These are phyloP conservation scores for Hysterium pulicare DNA, from an alignment of 2,329 filamentous ascomycete genomes.

Conservation along the genomic window DNA sequence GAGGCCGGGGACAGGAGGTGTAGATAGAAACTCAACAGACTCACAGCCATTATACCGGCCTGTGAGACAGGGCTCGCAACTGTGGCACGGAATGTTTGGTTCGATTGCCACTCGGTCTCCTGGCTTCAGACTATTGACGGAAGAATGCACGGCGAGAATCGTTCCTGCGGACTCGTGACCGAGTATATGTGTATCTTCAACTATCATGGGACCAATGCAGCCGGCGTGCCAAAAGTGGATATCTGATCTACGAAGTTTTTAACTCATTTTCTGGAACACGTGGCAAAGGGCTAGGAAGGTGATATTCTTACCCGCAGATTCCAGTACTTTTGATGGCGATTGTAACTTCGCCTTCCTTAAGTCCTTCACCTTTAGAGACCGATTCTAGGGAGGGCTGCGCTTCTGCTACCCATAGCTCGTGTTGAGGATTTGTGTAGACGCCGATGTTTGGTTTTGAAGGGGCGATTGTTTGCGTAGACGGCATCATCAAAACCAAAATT, in stretches of 20 bases:
- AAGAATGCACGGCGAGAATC: conserved; percentile 72
- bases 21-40: conserved; percentile 79
- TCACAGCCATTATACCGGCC: conserved; percentile 93
- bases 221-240: conserved; percentile 96
- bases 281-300: no score
- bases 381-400: conserved; percentile 73
- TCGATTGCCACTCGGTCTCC: conserved; percentile 91
- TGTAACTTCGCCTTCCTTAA: conserved; percentile 81
- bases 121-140: conserved; percentile 68
- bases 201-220: conserved; percentile 90
- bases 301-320: conserved; percentile 67
- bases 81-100: conserved; percentile 84
- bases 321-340: conserved; percentile 89
- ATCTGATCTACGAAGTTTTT: conserved; percentile 44
- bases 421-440: conserved; percentile 89
- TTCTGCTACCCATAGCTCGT: conserved; percentile 85
- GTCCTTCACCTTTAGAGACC: conserved; percentile 62
- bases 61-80: conserved; percentile 81
- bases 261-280: neutral
- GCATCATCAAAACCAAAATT: no score
- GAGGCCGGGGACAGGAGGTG: conserved; percentile 82
- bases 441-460: conserved; percentile 83
- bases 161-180: conserved; percentile 88
- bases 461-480: conserved; percentile 32
- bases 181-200: conserved; percentile 77